Evolutionary conservation across 1,284 basidiomycete species (phyloP).

Genomic region (Tetrapyrgos nigripes): DNA sequence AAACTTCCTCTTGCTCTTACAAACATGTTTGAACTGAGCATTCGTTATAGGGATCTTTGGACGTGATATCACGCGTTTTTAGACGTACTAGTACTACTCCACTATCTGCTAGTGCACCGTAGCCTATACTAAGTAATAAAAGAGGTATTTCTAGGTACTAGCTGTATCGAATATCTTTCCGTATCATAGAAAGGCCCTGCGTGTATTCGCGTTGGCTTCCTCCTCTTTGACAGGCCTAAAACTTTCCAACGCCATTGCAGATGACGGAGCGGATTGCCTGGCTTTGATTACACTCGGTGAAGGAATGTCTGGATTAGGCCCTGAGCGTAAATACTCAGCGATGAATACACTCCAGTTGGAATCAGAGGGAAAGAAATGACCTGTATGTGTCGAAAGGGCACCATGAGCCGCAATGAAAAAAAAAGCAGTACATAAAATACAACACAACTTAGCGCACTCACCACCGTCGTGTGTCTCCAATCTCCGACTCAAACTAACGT

Average conservation of each 20-base stretch:
- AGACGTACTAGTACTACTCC: conserved; percentile 24
- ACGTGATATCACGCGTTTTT: conserved; percentile 82
- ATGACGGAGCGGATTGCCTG: conserved; percentile 19
- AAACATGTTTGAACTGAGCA: conserved; percentile 25
- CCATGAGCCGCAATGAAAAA: conserved; percentile 39
- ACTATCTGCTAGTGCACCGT: no score
- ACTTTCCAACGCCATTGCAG: conserved; percentile 40
- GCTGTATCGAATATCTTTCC: no score
- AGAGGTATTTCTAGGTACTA: no score
- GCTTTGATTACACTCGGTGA: conserved; percentile 30
- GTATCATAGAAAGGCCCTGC: no score
- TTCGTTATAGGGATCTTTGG: conserved; percentile 72
- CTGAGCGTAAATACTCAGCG: conserved; percentile 49
- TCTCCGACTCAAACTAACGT: conserved; percentile 61
- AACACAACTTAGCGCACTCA: conserved; percentile 34
- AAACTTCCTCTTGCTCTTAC: conserved; percentile 20
- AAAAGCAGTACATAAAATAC: background rate
- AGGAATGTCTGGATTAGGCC: conserved; percentile 42
- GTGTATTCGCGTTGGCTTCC: no score
- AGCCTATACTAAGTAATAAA: no score
- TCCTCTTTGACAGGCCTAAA: conserved; percentile 34
- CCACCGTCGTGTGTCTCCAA: conserved; percentile 81
- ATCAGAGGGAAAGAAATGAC: conserved; percentile 83
- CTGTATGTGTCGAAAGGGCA: no score
- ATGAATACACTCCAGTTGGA: conserved; percentile 78